Evolutionary conservation across 495 filamentous ascomycete species (phyloP), one percentile per base, ranked within the genome.

Genomic region (Penicillium waksmanii): DNA sequence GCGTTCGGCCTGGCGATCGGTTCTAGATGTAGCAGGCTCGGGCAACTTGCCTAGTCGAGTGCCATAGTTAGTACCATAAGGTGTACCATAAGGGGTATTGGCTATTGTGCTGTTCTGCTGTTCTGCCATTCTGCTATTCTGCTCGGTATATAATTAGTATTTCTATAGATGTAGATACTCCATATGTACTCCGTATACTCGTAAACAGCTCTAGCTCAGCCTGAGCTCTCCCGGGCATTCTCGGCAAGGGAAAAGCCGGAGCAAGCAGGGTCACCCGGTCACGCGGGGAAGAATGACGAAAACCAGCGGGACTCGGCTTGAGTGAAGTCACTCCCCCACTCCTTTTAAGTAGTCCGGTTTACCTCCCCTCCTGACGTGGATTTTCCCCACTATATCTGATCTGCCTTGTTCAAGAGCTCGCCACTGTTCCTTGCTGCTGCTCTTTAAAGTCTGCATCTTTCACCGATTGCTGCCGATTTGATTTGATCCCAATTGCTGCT

Each of bases 261-360:
- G 63, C 46, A n/a, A 6, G 10, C 18, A 38, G 4, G 52, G 63
- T 65, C 63, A 62, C 58, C 58, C 63, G 52, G 63, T 65, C 63
- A 65, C 63, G 63, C 63, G 63, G 63, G 59, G 59, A 58, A 60
- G 44, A 25, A 66, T 66, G 63, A 66, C 63, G 63, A 66, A 66
- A 66, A 66, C 56, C 18, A 11, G 25, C 53, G 46, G 56, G 55
- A 52, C 17, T 53, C 49, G 44, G 51, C 43, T 33, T 33, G 18
- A 38, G 23, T 62, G 62, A 65, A 58, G 58, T 65, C 63, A 66
- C 50, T 56, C 25, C 51, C 38, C 51, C 23, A 23, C 23, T 44
- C 44, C 50, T 25, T 25, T 46, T 59, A 59, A 58, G 58, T 62
- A 62, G 63, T 52, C 63, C 63, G 63, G 63, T 66, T 66, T 65